Evolutionary conservation across 2,329 filamentous ascomycete genomes (phyloP).

Genomic region (Trichocomaceae sp.): DNA sequence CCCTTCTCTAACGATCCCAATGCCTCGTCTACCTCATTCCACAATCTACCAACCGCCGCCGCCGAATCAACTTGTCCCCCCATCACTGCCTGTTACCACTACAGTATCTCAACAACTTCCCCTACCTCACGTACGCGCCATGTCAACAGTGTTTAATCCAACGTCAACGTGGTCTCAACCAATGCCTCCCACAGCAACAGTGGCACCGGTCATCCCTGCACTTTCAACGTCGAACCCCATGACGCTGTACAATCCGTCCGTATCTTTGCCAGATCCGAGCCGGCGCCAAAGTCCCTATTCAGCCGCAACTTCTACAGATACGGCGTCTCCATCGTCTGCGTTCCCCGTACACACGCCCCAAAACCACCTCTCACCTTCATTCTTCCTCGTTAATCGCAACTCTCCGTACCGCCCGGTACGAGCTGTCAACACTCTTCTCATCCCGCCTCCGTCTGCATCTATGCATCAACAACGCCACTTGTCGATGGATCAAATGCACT

Average conservation of each 20-base stretch:
- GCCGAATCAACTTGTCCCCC: conserved; percentile 34
- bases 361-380: conserved; percentile 73
- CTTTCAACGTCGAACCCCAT: conserved; percentile 14
- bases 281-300: conserved; percentile 46
- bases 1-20: conserved; percentile 31
- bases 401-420: conserved; percentile 91
- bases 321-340: conserved; percentile 62
- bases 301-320: conserved; percentile 44
- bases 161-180: conserved; percentile 47
- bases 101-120: conserved; percentile 28
- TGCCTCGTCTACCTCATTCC: conserved; percentile 58
- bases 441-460: conserved; percentile 74
- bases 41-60: conserved; percentile 61
- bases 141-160: conserved; percentile 66
- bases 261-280: conserved; percentile 29
- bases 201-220: conserved; percentile 23
- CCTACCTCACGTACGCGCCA: conserved; percentile 59
- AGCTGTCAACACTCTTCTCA: conserved; percentile 81
- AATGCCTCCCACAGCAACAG: conserved; percentile 28
- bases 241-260: conserved; percentile 25
- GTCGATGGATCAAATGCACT: conserved; percentile 69
- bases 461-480: conserved; percentile 65
- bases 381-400: conserved; percentile 78
- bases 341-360: conserved; percentile 56
- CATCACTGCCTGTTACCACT: conserved; percentile 40